Conservation (phyloP, 2,329 filamentous ascomycete species). For the Penicillium sp. region DNA sequence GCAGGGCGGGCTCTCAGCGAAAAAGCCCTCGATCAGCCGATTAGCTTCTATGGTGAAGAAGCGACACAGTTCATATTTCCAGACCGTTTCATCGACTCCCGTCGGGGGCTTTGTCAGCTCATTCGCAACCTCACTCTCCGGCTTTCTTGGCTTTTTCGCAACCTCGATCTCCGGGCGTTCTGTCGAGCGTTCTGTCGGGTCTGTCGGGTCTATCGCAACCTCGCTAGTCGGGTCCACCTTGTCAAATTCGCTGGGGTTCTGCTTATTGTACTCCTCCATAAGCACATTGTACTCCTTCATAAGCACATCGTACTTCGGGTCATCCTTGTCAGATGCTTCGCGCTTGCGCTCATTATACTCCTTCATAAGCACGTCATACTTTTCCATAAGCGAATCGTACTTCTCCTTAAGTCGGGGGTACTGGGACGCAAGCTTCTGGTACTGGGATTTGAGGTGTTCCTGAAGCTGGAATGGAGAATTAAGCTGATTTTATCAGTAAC, state of each 20-base stretch:
- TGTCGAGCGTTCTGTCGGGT: neutral
- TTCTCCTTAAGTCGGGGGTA: neutral
- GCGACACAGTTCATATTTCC: constrained; percentile 96
- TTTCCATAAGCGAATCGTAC: neutral
- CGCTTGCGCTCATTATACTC: neutral
- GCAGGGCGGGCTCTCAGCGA: constrained; percentile 86
- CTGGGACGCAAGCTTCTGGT: constrained; percentile 69
- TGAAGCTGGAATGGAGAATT: constrained; percentile 97
- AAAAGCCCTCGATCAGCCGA: constrained; percentile 84
- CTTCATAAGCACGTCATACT: neutral
- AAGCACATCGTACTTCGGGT: neutral
- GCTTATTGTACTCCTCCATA: neutral
- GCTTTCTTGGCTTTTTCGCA: constrained; percentile 51
- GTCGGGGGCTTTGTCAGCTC: constrained; percentile 76
- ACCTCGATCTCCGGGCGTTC: constrained; percentile 47
- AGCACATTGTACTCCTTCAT: neutral
- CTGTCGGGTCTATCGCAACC: constrained; percentile 60
- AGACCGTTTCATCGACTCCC: constrained; percentile 79
- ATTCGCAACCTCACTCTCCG: constrained; percentile 70
- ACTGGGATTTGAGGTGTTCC: constrained; percentile 90
- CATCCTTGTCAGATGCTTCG: neutral
- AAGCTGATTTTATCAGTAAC: constrained; percentile 57
- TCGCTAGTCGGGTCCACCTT: constrained; percentile 69
- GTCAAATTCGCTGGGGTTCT: constrained; percentile 54
- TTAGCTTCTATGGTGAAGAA: constrained; percentile 96